These are phyloP conservation scores for Globisporangium cystogenes DNA, from an alignment of 352 stramenopile species.

Conservation along the genomic window DNA sequence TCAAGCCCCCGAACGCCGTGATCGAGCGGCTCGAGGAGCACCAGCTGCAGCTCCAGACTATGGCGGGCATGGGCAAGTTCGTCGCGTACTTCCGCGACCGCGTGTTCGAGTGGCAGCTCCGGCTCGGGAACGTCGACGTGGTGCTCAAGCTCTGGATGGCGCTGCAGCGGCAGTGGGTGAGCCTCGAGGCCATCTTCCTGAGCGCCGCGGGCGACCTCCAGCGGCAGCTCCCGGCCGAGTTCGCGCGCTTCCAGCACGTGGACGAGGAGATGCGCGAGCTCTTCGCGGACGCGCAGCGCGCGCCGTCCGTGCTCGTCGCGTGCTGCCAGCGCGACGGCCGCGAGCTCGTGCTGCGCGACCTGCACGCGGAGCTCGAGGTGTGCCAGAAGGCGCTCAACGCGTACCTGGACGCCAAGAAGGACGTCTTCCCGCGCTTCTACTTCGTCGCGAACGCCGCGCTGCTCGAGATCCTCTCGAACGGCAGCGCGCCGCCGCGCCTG, in stretches of 20 bases:
- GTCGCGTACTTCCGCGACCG: slow-evolving; percentile 94
- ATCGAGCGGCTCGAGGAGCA: slow-evolving; percentile 94
- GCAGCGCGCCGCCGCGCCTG: slow-evolving; percentile 81
- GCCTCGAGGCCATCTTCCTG: slow-evolving; percentile 94
- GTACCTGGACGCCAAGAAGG: slow-evolving; percentile 96
- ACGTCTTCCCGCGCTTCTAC: slow-evolving; percentile 96
- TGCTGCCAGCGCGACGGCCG: slow-evolving; percentile 76
- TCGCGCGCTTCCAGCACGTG: slow-evolving; percentile 85
- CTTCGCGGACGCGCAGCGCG: slow-evolving; percentile 49
- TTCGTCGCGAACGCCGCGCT: slow-evolving; percentile 94
- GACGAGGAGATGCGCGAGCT: slow-evolving; percentile 85
- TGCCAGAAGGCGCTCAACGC: slow-evolving; percentile 96
- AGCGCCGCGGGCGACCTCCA: slow-evolving; percentile 90
- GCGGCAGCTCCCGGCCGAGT: slow-evolving; percentile 89
- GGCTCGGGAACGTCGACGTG: slow-evolving; percentile 89
- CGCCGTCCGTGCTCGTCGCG: slow-evolving; percentile 63
- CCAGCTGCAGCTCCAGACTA: slow-evolving; percentile 94
- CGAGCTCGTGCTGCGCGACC: slow-evolving; percentile 72
- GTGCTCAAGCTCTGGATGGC: slow-evolving; percentile 92
- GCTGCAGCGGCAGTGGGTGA: slow-evolving; percentile 90
- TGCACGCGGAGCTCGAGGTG: slow-evolving; percentile 89
- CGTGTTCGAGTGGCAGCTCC: slow-evolving; percentile 93
- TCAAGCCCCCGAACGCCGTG: slow-evolving; percentile 89
- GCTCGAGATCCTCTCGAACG: slow-evolving; percentile 94
- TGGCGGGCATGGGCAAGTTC: slow-evolving; percentile 95